phyloP scores from a whole-genome alignment of 2,329 filamentous ascomycete genomes.

The Xylariaceae sp. region DNA sequence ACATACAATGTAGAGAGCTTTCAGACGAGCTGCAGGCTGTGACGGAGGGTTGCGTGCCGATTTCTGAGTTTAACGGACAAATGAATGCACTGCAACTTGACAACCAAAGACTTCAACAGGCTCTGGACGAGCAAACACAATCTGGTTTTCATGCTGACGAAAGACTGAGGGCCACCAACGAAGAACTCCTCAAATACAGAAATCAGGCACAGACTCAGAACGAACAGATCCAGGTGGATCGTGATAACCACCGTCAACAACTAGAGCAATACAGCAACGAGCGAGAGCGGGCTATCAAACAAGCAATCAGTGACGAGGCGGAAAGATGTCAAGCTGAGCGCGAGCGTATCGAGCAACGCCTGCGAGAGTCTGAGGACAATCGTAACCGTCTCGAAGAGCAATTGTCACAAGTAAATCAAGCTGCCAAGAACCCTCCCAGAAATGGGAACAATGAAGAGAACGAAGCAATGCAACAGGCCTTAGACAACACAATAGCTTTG shows the following conservation, averaged over 20 bases:
- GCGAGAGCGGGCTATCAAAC: conserved; percentile 25
- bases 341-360: conserved; percentile 24
- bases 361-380: conserved; percentile 24
- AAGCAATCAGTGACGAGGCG: conserved; percentile 34
- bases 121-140: conserved; percentile 17
- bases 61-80: conserved; percentile 7
- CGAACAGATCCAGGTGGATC: conserved; percentile 15
- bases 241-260: conserved; percentile 11
- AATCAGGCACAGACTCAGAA: conserved; percentile 15
- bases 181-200: conserved; percentile 11
- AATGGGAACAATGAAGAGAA: conserved; percentile 15
- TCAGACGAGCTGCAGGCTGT: conserved; percentile 12
- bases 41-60: conserved; percentile 3
- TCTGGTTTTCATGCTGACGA: conserved; percentile 11
- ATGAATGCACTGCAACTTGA: conserved; percentile 11
- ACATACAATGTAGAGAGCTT: conserved; percentile 14
- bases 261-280: conserved; percentile 14
- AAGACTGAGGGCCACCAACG: conserved; percentile 9
- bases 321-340: conserved; percentile 26
- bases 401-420: conserved; percentile 26
- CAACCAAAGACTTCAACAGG: conserved; percentile 10
- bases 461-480: conserved; percentile 10
- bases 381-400: conserved; percentile 25
- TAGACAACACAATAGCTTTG: conserved; percentile 6
- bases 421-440: conserved; percentile 9